phyloP scores from a whole-genome alignment of 2,329 filamentous ascomycete species.

The Aspergillus bombycis region DNA sequence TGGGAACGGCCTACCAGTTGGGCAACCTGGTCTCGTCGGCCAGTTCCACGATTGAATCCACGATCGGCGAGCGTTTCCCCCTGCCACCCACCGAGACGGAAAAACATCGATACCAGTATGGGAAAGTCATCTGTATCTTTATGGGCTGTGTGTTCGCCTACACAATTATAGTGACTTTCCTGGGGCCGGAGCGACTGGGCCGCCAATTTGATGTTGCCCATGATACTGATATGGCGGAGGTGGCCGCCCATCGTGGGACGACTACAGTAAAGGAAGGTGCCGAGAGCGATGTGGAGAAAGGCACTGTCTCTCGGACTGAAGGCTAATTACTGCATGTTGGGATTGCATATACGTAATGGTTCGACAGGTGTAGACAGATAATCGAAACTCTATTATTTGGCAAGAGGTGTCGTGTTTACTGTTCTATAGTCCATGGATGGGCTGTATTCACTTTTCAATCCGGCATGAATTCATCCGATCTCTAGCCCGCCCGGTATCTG shows the following conservation, averaged over 20 bases:
- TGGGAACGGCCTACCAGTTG: constrained; percentile 66
- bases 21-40: constrained; percentile 64
- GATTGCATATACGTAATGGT: not conserved
- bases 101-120: constrained; percentile 68
- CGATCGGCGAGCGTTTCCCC: constrained; percentile 74
- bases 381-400: not conserved
- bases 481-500: not conserved
- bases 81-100: constrained; percentile 59
- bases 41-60: constrained; percentile 75
- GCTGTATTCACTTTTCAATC: not conserved
- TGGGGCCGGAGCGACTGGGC: constrained; percentile 54
- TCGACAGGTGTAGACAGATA: not conserved
- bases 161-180: constrained; percentile 54
- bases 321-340: not conserved
- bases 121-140: constrained; percentile 86
- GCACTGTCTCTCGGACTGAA: constrained; percentile 1
- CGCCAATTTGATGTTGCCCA: constrained; percentile 52
- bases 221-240: constrained; percentile 51
- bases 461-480: not conserved
- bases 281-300: constrained; percentile 38
- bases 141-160: constrained; percentile 80
- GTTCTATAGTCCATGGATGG: not conserved
- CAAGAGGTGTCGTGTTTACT: not conserved
- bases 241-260: constrained; percentile 38
- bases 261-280: constrained; percentile 14